Conservation (phyloP, 441 rosid species). For the Corymbia calophylla region DNA sequence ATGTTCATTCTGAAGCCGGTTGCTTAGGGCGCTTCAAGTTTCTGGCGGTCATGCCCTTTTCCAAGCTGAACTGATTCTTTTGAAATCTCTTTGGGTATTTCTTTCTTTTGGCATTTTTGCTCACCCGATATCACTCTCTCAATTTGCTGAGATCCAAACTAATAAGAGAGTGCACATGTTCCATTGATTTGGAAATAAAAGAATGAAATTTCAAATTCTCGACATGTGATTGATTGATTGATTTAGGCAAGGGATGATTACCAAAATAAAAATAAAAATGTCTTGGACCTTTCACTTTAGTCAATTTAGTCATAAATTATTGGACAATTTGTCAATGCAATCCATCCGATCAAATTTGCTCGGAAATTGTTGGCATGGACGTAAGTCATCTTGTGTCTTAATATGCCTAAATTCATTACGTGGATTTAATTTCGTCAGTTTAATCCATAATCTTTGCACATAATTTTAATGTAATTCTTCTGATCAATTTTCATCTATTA, state of each 20-base stretch:
- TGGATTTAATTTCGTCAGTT: rapidly evolving
- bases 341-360: too few species aligned
- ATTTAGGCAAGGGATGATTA: too few species aligned
- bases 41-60: neutral
- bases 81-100: neutral
- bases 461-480: rapidly evolving
- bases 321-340: too few species aligned
- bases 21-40: neutral
- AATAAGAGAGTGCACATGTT: neutral
- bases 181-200: too few species aligned
- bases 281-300: too few species aligned
- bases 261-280: too few species aligned
- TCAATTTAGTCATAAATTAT: too few species aligned
- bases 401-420: too few species aligned
- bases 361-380: too few species aligned
- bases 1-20: slow-evolving; percentile 58
- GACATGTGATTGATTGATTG: neutral
- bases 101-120: neutral
- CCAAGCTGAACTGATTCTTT: neutral
- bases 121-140: neutral
- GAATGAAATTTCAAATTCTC: neutral
- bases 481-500: rapidly evolving
- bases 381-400: too few species aligned
- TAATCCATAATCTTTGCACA: rapidly evolving
- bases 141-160: neutral